Conservation (phyloP, 805 yeast species). For the Yueomyces sp. region DNA sequence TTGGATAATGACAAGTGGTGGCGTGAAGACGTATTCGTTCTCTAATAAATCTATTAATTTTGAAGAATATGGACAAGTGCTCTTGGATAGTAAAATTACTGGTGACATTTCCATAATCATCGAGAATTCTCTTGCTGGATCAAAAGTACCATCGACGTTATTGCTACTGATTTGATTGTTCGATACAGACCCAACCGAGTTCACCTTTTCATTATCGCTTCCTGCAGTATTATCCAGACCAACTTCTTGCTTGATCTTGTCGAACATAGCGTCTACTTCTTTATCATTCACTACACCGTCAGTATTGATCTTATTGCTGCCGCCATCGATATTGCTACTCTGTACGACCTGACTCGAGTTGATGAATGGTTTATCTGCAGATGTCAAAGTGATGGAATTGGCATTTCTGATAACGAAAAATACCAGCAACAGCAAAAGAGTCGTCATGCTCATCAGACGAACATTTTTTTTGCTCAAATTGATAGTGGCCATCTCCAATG, state of each 20-base stretch:
- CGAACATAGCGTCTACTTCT: constrained; percentile 7
- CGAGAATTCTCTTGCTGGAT: constrained; percentile 40
- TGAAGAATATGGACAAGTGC: constrained; percentile 64
- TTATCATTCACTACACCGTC: neutral
- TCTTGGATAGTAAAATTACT: constrained; percentile 42
- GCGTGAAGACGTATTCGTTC: constrained; percentile 51
- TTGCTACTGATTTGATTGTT: neutral
- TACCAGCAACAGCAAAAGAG: constrained; percentile 13
- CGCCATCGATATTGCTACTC: neutral
- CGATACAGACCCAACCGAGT: constrained; percentile 4
- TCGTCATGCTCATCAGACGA: constrained; percentile 16
- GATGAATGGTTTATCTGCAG: neutral
- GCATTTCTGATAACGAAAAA: constrained; percentile 18
- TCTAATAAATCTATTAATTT: constrained; percentile 51
- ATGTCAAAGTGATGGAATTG: constrained; percentile 3
- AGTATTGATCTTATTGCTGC: too few relatives aligned
- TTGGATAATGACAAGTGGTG: constrained; percentile 64
- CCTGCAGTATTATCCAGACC: constrained; percentile 3
- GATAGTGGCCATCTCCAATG: neutral
- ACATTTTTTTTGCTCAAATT: constrained; percentile 14
- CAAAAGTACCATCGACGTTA: constrained; percentile 23
- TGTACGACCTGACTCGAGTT: neutral
- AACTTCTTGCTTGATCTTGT: constrained; percentile 11
- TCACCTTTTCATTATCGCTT: neutral
- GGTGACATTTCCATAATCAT: constrained; percentile 51